Percentiles rank a stretch among this genome's conserved stretches.
Conservation (phyloP, 164 flowering plant genomes). For the Echeveria elegans region DNA sequence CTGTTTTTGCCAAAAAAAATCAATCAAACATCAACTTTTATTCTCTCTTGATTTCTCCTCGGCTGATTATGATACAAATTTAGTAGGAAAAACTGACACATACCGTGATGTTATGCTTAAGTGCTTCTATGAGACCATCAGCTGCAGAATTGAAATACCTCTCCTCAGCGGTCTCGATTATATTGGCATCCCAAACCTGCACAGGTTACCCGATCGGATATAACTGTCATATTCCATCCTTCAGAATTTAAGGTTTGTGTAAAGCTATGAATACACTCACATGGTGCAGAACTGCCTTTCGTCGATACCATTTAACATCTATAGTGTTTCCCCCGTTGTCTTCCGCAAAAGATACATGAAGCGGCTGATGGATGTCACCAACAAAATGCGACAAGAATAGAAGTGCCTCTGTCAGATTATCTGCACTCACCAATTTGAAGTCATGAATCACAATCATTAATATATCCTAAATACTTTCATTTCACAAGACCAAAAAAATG, state of each 20-base stretch:
- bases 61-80: background rate
- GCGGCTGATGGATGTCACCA: conserved; percentile 90
- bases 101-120: conserved; percentile 67
- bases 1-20: conserved; percentile 28
- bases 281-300: conserved; percentile 74
- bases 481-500: background rate
- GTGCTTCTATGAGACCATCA: conserved; percentile 42
- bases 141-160: conserved; percentile 39
- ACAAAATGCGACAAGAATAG: conserved; percentile 78
- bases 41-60: background rate
- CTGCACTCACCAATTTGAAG: conserved; percentile 43
- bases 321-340: conserved; percentile 77
- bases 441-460: background rate
- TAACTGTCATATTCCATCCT: background rate
- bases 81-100: background rate
- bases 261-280: conserved; percentile 23
- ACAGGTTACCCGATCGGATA: conserved; percentile 1
- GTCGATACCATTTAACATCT: conserved; percentile 71
- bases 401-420: conserved; percentile 80
- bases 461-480: background rate
- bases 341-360: conserved; percentile 69
- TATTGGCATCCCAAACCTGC: conserved; percentile 64
- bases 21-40: background rate
- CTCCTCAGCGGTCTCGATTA: conserved; percentile 68
- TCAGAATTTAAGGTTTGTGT: background rate